Evolutionary conservation across 106 monocot genomes (phyloP).

Genomic region (Acanthochlamys bracteata): DNA sequence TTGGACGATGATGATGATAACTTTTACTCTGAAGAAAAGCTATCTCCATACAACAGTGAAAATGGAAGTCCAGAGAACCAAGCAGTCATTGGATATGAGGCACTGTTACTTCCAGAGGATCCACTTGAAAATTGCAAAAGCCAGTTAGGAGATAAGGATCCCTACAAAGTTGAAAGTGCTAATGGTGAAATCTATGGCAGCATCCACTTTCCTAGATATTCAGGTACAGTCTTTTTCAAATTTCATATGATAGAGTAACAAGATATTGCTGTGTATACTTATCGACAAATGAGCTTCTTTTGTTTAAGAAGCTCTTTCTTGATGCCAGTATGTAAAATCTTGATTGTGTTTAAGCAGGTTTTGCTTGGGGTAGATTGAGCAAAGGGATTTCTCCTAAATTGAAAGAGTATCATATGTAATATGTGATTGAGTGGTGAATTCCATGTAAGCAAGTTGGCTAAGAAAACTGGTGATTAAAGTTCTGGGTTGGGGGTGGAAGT

Average conservation of each 20-base stretch:
- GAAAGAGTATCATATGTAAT: no score
- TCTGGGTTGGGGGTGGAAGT: no score
- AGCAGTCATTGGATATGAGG: slow-evolving; percentile 2
- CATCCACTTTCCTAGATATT: slow-evolving; percentile 4
- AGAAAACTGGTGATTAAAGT: no score
- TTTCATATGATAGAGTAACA: background rate
- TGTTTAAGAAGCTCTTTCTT: no score
- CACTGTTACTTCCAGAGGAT: background rate
- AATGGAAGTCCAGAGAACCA: slow-evolving; percentile 12
- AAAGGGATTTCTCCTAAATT: no score
- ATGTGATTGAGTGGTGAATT: no score
- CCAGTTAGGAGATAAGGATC: slow-evolving; percentile 2
- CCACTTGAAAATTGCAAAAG: slow-evolving; percentile 2
- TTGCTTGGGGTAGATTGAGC: no score
- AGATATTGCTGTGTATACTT: no score
- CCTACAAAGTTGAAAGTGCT: slow-evolving; percentile 9
- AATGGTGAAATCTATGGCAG: slow-evolving; percentile 2
- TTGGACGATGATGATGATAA: slow-evolving; percentile 31
- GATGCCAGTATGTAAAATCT: no score
- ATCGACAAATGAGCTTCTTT: no score
- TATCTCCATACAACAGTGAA: slow-evolving; percentile 10
- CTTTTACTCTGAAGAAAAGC: slow-evolving; percentile 13
- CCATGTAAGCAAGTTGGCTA: no score
- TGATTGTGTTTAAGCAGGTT: no score
- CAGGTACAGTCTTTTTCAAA: slow-evolving; percentile 14